Percentiles rank a stretch among this genome's conserved stretches.
Evolutionary conservation across 495 filamentous ascomycete species (phyloP).

Genomic region (Penicillium nucicola): DNA sequence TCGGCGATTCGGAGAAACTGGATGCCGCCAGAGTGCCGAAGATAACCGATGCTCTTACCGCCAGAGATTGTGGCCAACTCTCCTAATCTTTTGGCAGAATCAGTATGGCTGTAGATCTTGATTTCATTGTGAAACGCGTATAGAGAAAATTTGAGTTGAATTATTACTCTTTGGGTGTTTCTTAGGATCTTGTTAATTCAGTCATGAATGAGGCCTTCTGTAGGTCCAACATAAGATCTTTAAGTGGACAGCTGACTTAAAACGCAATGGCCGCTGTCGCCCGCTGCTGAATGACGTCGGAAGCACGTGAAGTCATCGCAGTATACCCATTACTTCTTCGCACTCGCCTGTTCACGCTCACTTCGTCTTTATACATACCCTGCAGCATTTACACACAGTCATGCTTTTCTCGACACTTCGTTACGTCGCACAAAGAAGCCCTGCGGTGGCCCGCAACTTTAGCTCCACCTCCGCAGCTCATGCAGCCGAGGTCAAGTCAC

Average conservation of each 20-base stretch:
- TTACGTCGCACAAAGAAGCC: constrained; percentile 23
- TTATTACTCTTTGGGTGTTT: no score
- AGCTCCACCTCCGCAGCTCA: constrained; percentile 42
- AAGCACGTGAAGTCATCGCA: constrained; percentile 11
- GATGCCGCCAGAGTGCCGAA: constrained; percentile 31
- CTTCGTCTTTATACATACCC: constrained; percentile 3
- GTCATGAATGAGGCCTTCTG: no score
- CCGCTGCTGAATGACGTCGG: background rate
- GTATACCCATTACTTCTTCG: background rate
- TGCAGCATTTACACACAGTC: constrained; percentile 3
- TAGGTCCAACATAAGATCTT: no score
- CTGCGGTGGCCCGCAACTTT: constrained; percentile 38
- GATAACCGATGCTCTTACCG: constrained; percentile 34
- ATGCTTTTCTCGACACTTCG: constrained; percentile 39
- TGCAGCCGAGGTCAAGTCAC: constrained; percentile 75
- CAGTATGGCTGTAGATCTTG: no score
- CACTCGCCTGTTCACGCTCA: constrained; percentile 5
- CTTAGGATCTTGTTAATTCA: no score
- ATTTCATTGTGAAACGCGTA: no score
- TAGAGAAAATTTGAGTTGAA: no score
- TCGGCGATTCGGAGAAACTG: constrained; percentile 29
- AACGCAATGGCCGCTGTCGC: background rate
- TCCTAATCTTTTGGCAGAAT: constrained; percentile 1
- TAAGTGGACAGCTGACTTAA: background rate
- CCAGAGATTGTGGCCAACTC: background rate